Conservation (phyloP, 176 grass and related monocot genomes). For the Pharus latifolius region DNA sequence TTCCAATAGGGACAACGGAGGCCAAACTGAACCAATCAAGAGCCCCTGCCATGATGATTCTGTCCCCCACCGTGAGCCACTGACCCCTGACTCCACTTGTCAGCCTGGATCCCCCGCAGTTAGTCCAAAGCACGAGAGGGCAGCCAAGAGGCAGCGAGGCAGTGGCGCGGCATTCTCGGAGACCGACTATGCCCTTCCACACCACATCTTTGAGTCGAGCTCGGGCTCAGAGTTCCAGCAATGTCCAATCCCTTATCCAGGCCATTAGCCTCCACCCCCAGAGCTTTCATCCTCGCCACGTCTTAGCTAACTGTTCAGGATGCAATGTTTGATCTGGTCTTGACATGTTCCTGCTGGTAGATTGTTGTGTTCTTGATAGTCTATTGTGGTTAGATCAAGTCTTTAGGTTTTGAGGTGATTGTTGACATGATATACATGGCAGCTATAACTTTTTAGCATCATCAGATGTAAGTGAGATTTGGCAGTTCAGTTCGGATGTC, state of each 20-base stretch:
- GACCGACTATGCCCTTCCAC: conserved; percentile 34
- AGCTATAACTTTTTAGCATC: conserved; percentile 12
- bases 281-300: background rate
- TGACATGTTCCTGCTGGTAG: conserved; percentile 5
- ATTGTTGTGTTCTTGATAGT: background rate
- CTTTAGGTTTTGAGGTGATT: conserved; percentile 27
- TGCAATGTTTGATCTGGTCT: conserved; percentile 8
- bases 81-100: conserved; percentile 73
- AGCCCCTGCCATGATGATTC: conserved; percentile 45
- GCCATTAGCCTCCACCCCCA: conserved; percentile 6
- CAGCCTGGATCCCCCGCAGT: conserved; percentile 34
- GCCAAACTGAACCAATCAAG: conserved; percentile 18
- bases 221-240: conserved; percentile 59
- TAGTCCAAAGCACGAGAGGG: conserved; percentile 50
- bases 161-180: conserved; percentile 17
- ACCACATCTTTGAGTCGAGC: conserved; percentile 67
- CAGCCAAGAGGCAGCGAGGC: conserved; percentile 37
- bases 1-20: conserved; percentile 30
- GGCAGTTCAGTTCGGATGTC: conserved; percentile 5
- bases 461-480: conserved; percentile 11
- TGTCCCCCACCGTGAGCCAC: conserved; percentile 33
- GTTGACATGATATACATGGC: conserved; percentile 23
- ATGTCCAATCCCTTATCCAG: conserved; percentile 30
- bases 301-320: conserved; percentile 3
- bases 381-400: conserved; percentile 18